These are phyloP conservation scores for Mortierella sp. DNA, from an alignment of 371 early-diverging fungal genomes.

Conservation along the genomic window DNA sequence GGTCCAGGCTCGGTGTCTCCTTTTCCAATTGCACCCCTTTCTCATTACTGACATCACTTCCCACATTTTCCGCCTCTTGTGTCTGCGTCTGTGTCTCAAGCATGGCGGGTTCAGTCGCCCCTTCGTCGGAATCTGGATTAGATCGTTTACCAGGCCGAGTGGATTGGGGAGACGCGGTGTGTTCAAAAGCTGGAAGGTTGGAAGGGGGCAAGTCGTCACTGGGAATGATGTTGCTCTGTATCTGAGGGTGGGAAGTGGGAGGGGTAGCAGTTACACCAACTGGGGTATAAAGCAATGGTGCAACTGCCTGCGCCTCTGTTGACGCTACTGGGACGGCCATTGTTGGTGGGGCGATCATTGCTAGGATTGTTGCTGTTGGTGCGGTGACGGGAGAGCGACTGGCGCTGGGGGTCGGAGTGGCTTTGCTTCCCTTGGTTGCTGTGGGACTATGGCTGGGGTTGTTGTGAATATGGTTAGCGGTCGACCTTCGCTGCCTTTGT, in stretches of 20 bases:
- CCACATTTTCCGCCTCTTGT: not conserved
- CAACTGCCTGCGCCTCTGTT: not conserved
- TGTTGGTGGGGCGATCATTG: not conserved
- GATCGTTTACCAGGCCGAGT: not conserved
- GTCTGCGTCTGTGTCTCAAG: not conserved
- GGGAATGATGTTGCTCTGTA: not conserved
- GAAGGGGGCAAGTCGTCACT: not conserved
- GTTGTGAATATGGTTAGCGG: constrained; percentile 8
- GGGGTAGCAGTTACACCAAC: not conserved
- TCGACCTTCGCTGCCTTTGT: constrained; percentile 19
- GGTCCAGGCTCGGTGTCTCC: constrained; percentile 3
- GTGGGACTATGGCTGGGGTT: constrained; percentile 1
- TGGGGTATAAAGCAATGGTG: constrained; percentile 20
- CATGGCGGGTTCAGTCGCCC: not conserved
- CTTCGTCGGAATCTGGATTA: constrained; percentile 7
- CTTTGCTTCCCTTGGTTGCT: not conserved
- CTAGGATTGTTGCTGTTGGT: not conserved
- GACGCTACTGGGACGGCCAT: not conserved
- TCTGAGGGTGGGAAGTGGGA: not conserved
- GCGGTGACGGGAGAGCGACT: not conserved
- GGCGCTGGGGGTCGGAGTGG: not conserved
- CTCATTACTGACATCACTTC: constrained; percentile 16
- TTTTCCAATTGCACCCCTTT: constrained; percentile 16
- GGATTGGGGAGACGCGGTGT: not conserved
- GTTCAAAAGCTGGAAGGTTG: not conserved